Evolutionary conservation across 768 basidiomycete genomes (phyloP), one percentile per base, ranked within the genome.

Genomic region (Suillus lakei): DNA sequence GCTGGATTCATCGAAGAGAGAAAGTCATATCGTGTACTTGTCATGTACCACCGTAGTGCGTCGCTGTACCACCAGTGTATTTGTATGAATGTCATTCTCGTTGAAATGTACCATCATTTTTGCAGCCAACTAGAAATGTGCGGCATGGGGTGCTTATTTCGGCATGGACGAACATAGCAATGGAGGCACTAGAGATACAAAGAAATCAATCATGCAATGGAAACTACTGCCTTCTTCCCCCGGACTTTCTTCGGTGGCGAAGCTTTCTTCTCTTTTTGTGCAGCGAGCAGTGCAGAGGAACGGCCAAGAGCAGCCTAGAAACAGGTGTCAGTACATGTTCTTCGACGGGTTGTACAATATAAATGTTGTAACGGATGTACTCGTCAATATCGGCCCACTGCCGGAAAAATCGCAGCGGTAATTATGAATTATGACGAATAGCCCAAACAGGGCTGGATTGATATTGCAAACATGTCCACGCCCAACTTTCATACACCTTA

Each of bases 401-500:
- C 46, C 3, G 41, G 5, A 43, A n/a, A 23, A 58, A 26, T 23
- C 28, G 60, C 2, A 72, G 76, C 76, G 77, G 67, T 26, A 28
- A 62, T 50, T 41, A 50, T 41, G 55, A 46, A 6, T 66, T n/a
- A 67, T 66, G 68, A 70, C 48, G 72, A 76, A 23, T 68, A 46
- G 61, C n/a, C 70, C 71, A 65, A 64, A 16, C 64, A 34, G 66
- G 74, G 70, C 72, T 10, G 32, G 2, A 48, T 83, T 71, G 78
- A 74, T 95, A 78, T 95, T 88, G 92, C 92, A 95, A 86, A 91
- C 91, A 80, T 92, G 89, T 95, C 92, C 91, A 95, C 92, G 86
- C 92, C 91, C 91, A 85, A 81, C 91, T 84, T 90, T 93, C 91
- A 89, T 89, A 77, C 79, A 80, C 83, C 83, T 78, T 78, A 73